Base-by-base conservation (phyloP, 1,284 basidiomycete species). In the Somion occarium region DNA sequence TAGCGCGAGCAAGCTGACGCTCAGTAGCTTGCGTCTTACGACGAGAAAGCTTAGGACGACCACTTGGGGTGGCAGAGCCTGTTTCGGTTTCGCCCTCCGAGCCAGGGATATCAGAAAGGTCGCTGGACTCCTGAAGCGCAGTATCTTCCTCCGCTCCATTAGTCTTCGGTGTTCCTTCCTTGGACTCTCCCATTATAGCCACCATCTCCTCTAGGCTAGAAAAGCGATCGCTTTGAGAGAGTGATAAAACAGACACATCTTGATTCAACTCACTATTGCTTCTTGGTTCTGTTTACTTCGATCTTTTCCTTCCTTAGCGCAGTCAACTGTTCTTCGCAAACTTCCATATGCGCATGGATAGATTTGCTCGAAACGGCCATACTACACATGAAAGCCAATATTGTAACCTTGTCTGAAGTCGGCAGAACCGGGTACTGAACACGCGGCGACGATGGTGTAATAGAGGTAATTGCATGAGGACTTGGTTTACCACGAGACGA, bases 281-380 rank as follows among this genome's bases (percentile, higher is more conserved):
- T 94, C 70, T 88, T 88, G 59, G 86, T 77, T 54, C 95, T 78
- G 67, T 94, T 95, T 48, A 95, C 82, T 59, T 99, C 96, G 34
- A 96, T 91, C 68, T 95, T 92, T 68, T 96, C 93, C 72, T 99
- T 99, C 57, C 96, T 75, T 47, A 97, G 75, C 41, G 94, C 91
- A 9, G 97, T 98, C 53, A 99, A 70, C 57, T 88, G 85, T 58
- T 88, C 80, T 61, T 95, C 94, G 61, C 91, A 93, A 49, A 84
- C 80, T 60, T 99, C 97, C 80, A 98, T 91, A 62, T 91, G 92
- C 11, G 77, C 70, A 63, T 95, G 90, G 41, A 98, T 82, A 3
- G 83, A 77, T 64, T 92, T 94, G 66, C 92, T 96, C 44, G 93
- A 92, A 24, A 94, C 84, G 0, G 89, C 93, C 46, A 95, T 70